Conservation (phyloP, 1,284 basidiomycete genomes). For the Earliella scabrosa region DNA sequence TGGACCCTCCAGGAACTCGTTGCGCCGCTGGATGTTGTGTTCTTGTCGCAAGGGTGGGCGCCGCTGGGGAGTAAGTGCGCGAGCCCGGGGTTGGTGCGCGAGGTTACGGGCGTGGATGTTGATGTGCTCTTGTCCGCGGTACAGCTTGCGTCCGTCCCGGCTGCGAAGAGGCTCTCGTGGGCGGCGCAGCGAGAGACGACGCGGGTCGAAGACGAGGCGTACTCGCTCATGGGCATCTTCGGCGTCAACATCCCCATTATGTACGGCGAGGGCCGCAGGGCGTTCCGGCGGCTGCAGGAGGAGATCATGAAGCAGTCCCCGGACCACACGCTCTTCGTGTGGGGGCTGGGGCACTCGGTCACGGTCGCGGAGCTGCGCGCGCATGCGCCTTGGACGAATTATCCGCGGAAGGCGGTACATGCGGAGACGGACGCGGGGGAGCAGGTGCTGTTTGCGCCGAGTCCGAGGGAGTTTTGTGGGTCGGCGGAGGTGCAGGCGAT, state of each 20-base stretch:
- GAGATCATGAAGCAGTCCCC: conserved; percentile 13
- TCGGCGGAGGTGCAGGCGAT: conserved; percentile 1
- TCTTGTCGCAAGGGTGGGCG: conserved; percentile 6
- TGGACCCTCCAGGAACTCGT: conserved; percentile 12
- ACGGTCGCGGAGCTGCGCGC: neutral
- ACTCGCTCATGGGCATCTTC: conserved; percentile 13
- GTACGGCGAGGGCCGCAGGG: no score
- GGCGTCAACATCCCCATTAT: no score
- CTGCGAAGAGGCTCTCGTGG: conserved; percentile 8
- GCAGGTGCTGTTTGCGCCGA: conserved; percentile 2
- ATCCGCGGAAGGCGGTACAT: conserved; percentile 6
- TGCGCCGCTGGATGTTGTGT: conserved; percentile 9
- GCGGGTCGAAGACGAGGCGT: conserved; percentile 12
- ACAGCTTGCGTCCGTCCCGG: neutral
- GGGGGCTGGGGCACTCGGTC: conserved; percentile 6
- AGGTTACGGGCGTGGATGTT: conserved; percentile 8
- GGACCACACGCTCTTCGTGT: conserved; percentile 9
- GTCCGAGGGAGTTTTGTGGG: neutral
- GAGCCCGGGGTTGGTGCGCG: neutral
- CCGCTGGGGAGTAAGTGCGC: conserved; percentile 10
- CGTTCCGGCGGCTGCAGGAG: no score
- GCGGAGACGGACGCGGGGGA: neutral
- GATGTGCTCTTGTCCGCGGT: conserved; percentile 6
- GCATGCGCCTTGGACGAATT: conserved; percentile 9
- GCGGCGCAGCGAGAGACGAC: conserved; percentile 5